Conservation (phyloP, 805 yeast species). For the Nakazawaea pomicola region DNA sequence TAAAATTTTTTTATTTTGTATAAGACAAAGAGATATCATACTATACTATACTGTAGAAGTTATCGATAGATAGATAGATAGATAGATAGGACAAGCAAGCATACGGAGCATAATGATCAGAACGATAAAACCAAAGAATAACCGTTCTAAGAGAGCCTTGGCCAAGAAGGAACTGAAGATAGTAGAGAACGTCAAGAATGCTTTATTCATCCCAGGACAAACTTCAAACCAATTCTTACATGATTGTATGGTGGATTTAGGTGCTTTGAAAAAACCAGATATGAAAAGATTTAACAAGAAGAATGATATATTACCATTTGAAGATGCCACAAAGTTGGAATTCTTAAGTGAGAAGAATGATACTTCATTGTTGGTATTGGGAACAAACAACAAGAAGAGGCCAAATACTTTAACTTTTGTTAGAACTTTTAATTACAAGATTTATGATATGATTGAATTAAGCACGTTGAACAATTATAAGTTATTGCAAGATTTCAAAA, state of each 20-base stretch:
- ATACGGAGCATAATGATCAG: conserved; percentile 27
- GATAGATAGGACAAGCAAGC: neutral
- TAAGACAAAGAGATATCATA: neutral
- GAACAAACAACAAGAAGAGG: conserved; percentile 82
- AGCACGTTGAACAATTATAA: conserved; percentile 65
- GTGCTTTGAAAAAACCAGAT: conserved; percentile 88
- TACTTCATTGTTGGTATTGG: conserved; percentile 73
- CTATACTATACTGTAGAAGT: no score
- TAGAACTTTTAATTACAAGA: conserved; percentile 84
- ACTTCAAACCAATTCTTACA: conserved; percentile 75
- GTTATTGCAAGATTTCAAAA: conserved; percentile 74
- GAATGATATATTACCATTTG: conserved; percentile 89
- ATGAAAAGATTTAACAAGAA: conserved; percentile 83
- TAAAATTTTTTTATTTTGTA: neutral
- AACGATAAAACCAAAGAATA: conserved; percentile 81
- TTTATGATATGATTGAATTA: conserved; percentile 93
- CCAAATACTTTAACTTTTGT: conserved; percentile 86
- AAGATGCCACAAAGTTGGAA: conserved; percentile 79
- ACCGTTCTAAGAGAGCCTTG: conserved; percentile 91
- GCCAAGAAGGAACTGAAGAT: conserved; percentile 85
- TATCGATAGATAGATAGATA: neutral
- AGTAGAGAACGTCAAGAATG: conserved; percentile 84
- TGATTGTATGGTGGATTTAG: conserved; percentile 83
- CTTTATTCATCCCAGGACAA: conserved; percentile 87
- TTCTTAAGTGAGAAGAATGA: conserved; percentile 96